A percentile compares a stretch with the other conserved stretches of the same genome.
Conservation (phyloP, 1,139 yeast genomes). For the Candida sp. region DNA sequence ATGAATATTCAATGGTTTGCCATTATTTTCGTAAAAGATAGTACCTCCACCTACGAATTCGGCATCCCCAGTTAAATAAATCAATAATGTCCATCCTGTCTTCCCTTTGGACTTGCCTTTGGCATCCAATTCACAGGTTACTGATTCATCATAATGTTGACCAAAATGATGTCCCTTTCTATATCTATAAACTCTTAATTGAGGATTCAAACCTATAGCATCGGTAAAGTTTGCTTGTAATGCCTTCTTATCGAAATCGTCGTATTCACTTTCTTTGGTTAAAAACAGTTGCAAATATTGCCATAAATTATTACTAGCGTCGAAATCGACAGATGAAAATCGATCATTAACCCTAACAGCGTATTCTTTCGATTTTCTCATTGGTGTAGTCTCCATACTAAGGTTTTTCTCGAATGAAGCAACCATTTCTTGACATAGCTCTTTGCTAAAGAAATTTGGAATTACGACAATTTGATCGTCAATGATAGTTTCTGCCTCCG, state of each 20-base stretch:
- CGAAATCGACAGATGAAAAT: conserved; percentile 34
- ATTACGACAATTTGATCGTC: conserved; percentile 47
- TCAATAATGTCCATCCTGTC: conserved; percentile 59
- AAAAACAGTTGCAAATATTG: conserved; percentile 32
- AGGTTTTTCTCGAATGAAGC: conserved; percentile 28
- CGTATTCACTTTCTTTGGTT: conserved; percentile 25
- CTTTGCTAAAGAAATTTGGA: conserved; percentile 31
- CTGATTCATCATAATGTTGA: conserved; percentile 63
- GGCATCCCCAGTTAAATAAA: conserved; percentile 57
- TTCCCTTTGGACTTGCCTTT: conserved; percentile 22
- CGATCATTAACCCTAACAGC: conserved; percentile 64
- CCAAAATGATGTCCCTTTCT: conserved; percentile 59
- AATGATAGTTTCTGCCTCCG: conserved; percentile 27
- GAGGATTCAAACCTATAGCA: conserved; percentile 56
- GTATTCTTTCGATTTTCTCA: conserved; percentile 47
- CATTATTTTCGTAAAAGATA: conserved; percentile 42
- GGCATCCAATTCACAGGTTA: conserved; percentile 25
- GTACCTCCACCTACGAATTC: conserved; percentile 66
- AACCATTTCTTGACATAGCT: conserved; percentile 44
- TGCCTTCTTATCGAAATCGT: conserved; percentile 23
- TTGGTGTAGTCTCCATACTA: conserved; percentile 46
- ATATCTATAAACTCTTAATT: conserved; percentile 56
- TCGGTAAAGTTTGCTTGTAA: conserved; percentile 22
- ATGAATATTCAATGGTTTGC: conserved; percentile 31
- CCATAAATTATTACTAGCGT: conserved; percentile 45